These are phyloP conservation scores for Agrocybe praecox DNA, from an alignment of 768 basidiomycete genomes.

Conservation along the genomic window DNA sequence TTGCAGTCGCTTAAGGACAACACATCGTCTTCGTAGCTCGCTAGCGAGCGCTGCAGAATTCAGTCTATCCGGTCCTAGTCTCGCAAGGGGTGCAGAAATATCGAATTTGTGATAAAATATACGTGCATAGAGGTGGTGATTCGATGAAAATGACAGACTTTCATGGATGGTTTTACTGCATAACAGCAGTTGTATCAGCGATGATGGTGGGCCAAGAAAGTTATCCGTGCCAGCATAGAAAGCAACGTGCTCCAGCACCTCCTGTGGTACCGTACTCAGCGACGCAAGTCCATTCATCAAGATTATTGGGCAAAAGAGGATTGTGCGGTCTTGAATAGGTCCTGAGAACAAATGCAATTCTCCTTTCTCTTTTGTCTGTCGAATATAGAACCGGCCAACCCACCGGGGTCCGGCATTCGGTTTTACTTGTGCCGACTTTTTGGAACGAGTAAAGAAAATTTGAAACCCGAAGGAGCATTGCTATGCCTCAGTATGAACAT, in stretches of 20 bases:
- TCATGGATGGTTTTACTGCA: constrained; percentile 50
- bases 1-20: constrained; percentile 58
- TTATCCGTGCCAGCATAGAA: constrained; percentile 56
- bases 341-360: not conserved
- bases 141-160: constrained; percentile 51
- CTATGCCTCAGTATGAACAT: too few relatives aligned
- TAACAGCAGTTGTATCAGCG: constrained; percentile 56
- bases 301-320: constrained; percentile 7
- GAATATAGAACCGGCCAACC: too few relatives aligned
- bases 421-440: too few relatives aligned
- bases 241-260: constrained; percentile 81
- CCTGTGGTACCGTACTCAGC: constrained; percentile 64
- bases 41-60: constrained; percentile 50
- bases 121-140: constrained; percentile 72
- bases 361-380: not conserved
- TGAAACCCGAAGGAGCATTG: too few relatives aligned
- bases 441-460: too few relatives aligned
- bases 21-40: constrained; percentile 68
- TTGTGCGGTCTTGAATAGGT: too few relatives aligned
- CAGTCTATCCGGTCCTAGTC: constrained; percentile 44
- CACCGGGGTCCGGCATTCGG: too few relatives aligned
- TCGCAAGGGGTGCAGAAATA: constrained; percentile 44
- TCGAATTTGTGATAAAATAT: constrained; percentile 77
- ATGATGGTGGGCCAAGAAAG: constrained; percentile 63
- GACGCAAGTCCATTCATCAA: constrained; percentile 28